Conservation (phyloP, 2,329 filamentous ascomycete species). For the Elsinoe necatrix region DNA sequence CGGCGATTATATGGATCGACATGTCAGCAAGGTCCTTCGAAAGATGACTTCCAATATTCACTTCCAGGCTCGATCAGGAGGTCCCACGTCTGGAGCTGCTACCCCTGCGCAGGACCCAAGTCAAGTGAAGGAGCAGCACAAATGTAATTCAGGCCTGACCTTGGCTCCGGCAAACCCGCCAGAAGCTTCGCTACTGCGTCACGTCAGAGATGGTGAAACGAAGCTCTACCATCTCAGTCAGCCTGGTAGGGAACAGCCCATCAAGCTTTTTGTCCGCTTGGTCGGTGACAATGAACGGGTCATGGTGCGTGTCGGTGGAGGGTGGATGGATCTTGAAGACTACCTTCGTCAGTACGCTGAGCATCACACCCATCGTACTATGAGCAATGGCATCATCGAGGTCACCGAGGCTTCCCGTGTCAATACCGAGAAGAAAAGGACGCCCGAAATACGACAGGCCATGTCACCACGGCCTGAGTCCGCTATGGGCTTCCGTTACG, state of each 20-base stretch:
- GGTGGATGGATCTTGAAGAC: slow-evolving; percentile 95
- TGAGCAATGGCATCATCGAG: slow-evolving; percentile 49
- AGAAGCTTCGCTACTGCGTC: neutral
- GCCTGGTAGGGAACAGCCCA: slow-evolving; percentile 73
- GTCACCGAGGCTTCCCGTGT: slow-evolving; percentile 37
- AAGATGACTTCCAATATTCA: slow-evolving; percentile 38
- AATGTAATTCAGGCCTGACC: slow-evolving; percentile 19
- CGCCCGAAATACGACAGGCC: slow-evolving; percentile 16
- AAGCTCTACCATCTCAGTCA: slow-evolving; percentile 87
- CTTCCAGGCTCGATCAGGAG: slow-evolving; percentile 11
- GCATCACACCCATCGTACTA: slow-evolving; percentile 72
- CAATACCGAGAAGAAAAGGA: slow-evolving; percentile 1
- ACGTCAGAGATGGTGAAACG: slow-evolving; percentile 50
- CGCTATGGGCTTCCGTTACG: slow-evolving; percentile 14
- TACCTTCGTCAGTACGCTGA: slow-evolving; percentile 89
- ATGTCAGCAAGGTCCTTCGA: slow-evolving; percentile 31
- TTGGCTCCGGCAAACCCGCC: slow-evolving; percentile 30
- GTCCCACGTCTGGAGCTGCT: neutral
- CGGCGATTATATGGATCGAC: slow-evolving; percentile 63
- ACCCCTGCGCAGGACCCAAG: neutral
- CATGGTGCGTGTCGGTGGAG: slow-evolving; percentile 95
- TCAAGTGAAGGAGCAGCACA: neutral
- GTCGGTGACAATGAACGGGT: slow-evolving; percentile 91
- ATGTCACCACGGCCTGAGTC: slow-evolving; percentile 16
- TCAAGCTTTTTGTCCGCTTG: slow-evolving; percentile 88